Evolutionary conservation across 1,284 basidiomycete genomes (phyloP).

Genomic region (Leccinum fallax): DNA sequence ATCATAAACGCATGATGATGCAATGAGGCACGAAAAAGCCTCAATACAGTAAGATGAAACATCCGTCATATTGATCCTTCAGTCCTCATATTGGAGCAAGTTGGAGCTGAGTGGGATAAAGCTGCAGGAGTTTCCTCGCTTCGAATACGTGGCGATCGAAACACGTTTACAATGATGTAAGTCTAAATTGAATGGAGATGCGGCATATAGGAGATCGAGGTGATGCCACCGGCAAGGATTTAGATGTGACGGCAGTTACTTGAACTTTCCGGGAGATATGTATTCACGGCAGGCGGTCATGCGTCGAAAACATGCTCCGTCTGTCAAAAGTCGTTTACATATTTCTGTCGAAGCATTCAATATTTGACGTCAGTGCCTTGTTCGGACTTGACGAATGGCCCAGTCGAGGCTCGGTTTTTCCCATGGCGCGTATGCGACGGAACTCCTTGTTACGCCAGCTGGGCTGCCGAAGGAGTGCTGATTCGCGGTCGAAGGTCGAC

Average conservation of each 20-base stretch:
- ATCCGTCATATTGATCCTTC: slow-evolving; percentile 3
- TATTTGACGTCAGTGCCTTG: slow-evolving; percentile 1
- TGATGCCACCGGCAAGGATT: background rate
- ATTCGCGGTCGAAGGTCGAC: slow-evolving; percentile 8
- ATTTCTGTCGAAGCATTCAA: background rate
- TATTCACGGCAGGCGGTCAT: slow-evolving; percentile 1
- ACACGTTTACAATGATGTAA: background rate
- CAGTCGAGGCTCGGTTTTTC: background rate
- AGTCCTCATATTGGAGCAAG: background rate
- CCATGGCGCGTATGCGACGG: background rate
- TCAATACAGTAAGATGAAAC: background rate
- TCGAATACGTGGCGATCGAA: slow-evolving; percentile 8
- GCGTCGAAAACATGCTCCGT: background rate
- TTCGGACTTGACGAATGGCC: background rate
- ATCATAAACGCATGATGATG: slow-evolving; percentile 10
- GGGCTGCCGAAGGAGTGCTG: slow-evolving; percentile 1
- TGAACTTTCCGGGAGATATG: background rate
- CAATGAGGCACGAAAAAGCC: slow-evolving; percentile 4
- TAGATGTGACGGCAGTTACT: slow-evolving; percentile 5
- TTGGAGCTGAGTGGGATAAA: background rate
- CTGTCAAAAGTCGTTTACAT: slow-evolving; percentile 3
- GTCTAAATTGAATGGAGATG: slow-evolving; percentile 3
- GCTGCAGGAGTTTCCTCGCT: slow-evolving; percentile 19
- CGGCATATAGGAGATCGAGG: background rate
- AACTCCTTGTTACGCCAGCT: background rate